These are phyloP conservation scores for Styphnolobium japonicum DNA, from an alignment of 306 rosid species.

Conservation along the genomic window DNA sequence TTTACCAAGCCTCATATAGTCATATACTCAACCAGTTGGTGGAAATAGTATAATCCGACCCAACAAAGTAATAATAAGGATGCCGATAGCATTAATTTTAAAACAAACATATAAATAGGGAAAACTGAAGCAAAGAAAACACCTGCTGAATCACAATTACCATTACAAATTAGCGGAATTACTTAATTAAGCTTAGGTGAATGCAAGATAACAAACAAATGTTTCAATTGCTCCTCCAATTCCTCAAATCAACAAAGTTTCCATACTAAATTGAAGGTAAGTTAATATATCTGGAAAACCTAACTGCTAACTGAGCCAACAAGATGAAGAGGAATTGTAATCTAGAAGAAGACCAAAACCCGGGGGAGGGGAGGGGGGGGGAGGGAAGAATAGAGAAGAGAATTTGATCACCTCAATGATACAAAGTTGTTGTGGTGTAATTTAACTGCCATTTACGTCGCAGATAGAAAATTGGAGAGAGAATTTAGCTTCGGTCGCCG, in stretches of 20 bases:
- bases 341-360: too few species aligned
- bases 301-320: neutral
- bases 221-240: neutral
- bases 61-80: neutral
- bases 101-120: neutral
- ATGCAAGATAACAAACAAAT: neutral
- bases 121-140: neutral
- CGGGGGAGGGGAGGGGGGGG: too few species aligned
- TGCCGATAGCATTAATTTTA: neutral
- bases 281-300: neutral
- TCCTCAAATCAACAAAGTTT: neutral
- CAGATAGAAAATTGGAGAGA: neutral
- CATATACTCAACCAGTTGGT: neutral
- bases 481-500: neutral
- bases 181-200: neutral
- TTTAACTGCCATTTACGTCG: constrained; percentile 44
- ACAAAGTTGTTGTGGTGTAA: constrained; percentile 36
- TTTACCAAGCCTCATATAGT: too few species aligned
- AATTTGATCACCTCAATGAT: constrained; percentile 41
- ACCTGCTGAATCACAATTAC: neutral
- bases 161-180: neutral
- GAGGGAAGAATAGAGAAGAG: neutral
- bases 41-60: neutral
- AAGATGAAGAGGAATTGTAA: neutral
- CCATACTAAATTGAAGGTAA: neutral